Conservation (phyloP, 768 basidiomycete species). For the Trametes meyenii region DNA sequence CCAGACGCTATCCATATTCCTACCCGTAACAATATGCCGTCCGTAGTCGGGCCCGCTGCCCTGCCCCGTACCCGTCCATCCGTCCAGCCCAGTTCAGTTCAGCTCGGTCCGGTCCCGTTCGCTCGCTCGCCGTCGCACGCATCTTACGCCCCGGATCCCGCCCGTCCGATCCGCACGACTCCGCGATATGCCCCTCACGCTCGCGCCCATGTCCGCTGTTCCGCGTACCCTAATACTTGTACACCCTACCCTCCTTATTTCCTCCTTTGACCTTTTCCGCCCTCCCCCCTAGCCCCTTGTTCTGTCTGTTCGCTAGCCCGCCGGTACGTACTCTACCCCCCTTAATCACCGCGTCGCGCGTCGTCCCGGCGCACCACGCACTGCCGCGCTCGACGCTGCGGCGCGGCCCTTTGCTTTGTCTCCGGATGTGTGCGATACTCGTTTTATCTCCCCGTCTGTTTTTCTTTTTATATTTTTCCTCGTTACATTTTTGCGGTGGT, state of each 20-base stretch:
- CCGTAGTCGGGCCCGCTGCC: conserved; percentile 4
- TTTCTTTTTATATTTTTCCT: too few species aligned
- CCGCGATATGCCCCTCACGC: conserved; percentile 21
- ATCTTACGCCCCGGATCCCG: conserved; percentile 18
- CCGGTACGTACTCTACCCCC: conserved; percentile 8
- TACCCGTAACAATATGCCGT: conserved; percentile 8
- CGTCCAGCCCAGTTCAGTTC: neutral
- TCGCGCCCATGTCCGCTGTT: conserved; percentile 14
- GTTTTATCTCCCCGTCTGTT: too few species aligned
- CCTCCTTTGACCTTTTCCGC: neutral
- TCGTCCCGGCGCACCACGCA: neutral
- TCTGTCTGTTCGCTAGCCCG: neutral
- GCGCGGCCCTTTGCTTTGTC: too few species aligned
- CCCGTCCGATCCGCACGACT: conserved; percentile 17
- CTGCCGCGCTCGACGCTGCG: neutral
- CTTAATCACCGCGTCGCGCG: conserved; percentile 10
- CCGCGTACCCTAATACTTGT: conserved; percentile 8
- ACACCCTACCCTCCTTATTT: conserved; percentile 22
- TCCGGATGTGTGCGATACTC: too few species aligned
- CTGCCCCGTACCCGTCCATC: neutral
- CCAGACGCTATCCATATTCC: neutral
- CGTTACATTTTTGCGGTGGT: too few species aligned
- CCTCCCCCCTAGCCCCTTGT: neutral
- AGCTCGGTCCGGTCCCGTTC: neutral
- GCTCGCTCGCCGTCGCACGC: conserved; percentile 8